phyloP scores from a whole-genome alignment of 345 rosid species.

The Citrus maxima region DNA sequence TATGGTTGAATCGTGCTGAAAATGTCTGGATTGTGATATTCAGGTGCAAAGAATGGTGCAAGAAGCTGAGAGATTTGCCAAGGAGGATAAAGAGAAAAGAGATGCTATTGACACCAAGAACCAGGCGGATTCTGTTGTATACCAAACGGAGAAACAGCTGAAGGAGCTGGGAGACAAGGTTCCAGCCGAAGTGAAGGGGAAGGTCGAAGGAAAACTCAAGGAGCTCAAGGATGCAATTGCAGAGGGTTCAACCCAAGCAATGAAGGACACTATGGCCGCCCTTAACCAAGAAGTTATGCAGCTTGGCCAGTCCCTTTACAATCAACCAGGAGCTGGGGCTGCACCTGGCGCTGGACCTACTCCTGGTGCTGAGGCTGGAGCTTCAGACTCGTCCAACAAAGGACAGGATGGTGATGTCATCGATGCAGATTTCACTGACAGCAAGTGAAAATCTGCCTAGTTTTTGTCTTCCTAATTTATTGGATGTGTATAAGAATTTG shows the following conservation, averaged over 20 bases:
- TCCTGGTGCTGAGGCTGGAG: constrained; percentile 56
- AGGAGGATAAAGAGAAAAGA: constrained; percentile 95
- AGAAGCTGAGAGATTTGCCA: constrained; percentile 82
- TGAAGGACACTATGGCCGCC: constrained; percentile 83
- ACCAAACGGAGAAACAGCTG: constrained; percentile 95
- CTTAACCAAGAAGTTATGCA: constrained; percentile 96
- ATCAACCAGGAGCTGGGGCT: constrained; percentile 68
- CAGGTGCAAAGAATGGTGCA: constrained; percentile 89
- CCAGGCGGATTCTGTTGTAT: constrained; percentile 88
- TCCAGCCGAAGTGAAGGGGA: constrained; percentile 82
- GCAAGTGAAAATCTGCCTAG: constrained; percentile 47
- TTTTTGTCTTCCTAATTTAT: background rate
- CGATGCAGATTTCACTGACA: constrained; percentile 88
- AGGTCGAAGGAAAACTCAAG: constrained; percentile 80
- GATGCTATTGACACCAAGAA: constrained; percentile 97
- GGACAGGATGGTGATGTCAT: constrained; percentile 89
- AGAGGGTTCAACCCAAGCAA: constrained; percentile 63
- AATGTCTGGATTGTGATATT: constrained; percentile 6
- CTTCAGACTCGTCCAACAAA: constrained; percentile 51
- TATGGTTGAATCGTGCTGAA: background rate
- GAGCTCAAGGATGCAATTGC: constrained; percentile 80
- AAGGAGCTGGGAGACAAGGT: constrained; percentile 91
- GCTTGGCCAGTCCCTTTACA: constrained; percentile 85
- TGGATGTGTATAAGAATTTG: constrained; percentile 17
- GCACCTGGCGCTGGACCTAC: constrained; percentile 43